Conservation (phyloP, 176 grass and related monocot genomes). For the Aegilops speltoides region DNA sequence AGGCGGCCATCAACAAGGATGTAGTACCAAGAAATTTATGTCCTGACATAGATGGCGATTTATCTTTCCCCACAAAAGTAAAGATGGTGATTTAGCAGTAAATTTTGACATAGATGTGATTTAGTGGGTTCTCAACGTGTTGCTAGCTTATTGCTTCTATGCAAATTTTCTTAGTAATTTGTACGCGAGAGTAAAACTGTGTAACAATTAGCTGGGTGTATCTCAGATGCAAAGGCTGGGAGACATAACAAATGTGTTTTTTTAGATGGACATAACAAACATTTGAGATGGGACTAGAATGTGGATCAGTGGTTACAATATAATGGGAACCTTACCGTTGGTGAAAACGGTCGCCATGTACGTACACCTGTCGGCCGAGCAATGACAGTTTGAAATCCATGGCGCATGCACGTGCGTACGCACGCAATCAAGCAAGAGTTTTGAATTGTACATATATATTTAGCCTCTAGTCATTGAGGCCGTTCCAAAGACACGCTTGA, state of each 20-base stretch:
- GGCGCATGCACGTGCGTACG: not conserved
- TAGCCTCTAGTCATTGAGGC: not conserved
- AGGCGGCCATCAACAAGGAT: no score
- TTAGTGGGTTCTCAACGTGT: no score
- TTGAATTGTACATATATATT: not conserved
- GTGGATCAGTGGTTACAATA: not conserved
- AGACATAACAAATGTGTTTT: no score
- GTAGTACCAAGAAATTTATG: no score
- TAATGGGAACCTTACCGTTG: conserved; percentile 16
- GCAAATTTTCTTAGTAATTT: no score
- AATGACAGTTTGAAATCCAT: conserved; percentile 23
- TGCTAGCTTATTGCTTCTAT: no score
- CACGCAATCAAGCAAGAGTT: not conserved
- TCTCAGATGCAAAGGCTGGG: no score
- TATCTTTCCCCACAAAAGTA: no score
- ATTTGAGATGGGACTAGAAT: not conserved
- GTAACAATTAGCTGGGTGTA: not conserved
- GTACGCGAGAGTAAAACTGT: not conserved
- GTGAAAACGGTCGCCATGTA: not conserved
- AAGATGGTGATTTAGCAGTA: no score
- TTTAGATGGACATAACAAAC: no score
- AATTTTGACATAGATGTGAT: no score
- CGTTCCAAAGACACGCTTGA: not conserved
- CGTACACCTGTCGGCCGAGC: conserved; percentile 25
- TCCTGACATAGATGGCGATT: no score